Percentiles rank a stretch among this genome's conserved stretches.
Evolutionary conservation across 352 stramenopile species (phyloP).

Genomic region (Globisporangium iwayamae): DNA sequence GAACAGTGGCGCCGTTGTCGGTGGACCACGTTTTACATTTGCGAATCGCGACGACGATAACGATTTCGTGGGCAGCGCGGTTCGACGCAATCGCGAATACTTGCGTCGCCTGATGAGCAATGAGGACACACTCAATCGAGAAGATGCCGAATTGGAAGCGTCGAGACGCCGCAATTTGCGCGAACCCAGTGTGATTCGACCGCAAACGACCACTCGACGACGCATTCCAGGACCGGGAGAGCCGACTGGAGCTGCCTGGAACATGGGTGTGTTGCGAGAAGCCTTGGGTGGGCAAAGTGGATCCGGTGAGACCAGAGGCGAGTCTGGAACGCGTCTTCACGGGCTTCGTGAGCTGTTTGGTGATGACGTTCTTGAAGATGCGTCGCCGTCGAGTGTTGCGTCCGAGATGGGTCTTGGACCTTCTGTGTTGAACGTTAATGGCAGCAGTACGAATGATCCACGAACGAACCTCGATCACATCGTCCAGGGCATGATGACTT

Average conservation of each 20-base stretch:
- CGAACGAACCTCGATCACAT: constrained; percentile 49
- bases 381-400: constrained; percentile 24
- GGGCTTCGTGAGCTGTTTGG: constrained; percentile 37
- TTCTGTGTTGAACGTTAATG: background rate
- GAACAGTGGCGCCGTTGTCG: background rate
- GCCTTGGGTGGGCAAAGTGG: constrained; percentile 22
- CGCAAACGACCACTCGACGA: constrained; percentile 8
- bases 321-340: constrained; percentile 20
- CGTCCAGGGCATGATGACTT: constrained; percentile 46
- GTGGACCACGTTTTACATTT: constrained; percentile 1
- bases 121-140: background rate
- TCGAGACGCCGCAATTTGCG: constrained; percentile 15
- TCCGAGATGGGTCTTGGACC: constrained; percentile 28
- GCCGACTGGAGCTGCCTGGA: constrained; percentile 44
- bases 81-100: constrained; percentile 15
- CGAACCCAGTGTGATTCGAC: constrained; percentile 15
- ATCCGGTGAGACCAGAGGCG: background rate
- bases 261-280: constrained; percentile 55
- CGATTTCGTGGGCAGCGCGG: background rate
- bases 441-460: background rate
- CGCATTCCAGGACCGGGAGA: constrained; percentile 21
- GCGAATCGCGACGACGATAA: constrained; percentile 10
- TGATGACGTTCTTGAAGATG: constrained; percentile 25
- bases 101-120: constrained; percentile 14
- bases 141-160: background rate